Evolutionary conservation across 108 stramenopile species (phyloP).

Genomic region (Cyclotella kingstonii): DNA sequence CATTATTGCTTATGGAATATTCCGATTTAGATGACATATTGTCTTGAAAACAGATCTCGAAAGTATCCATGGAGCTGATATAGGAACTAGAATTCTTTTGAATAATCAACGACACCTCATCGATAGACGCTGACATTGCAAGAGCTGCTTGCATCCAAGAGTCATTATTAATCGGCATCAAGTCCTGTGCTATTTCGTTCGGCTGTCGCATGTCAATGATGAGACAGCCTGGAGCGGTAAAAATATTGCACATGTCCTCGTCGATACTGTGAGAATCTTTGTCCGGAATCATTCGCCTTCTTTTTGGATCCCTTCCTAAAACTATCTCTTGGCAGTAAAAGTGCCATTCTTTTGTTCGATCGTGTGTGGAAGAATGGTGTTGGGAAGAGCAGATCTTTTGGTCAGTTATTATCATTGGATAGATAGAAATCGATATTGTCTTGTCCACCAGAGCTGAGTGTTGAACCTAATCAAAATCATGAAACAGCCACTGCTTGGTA

Average conservation of each 20-base stretch:
- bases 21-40: not conserved
- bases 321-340: constrained; percentile 34
- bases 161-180: constrained; percentile 6
- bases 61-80: constrained; percentile 30
- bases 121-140: constrained; percentile 43
- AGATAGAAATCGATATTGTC: not conserved
- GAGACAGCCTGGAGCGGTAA: constrained; percentile 12
- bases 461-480: too few species aligned
- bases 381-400: too few species aligned
- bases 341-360: constrained; percentile 41
- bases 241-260: not conserved
- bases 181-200: not conserved
- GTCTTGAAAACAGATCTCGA: constrained; percentile 24
- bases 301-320: constrained; percentile 39
- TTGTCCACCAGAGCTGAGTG: too few species aligned
- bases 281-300: constrained; percentile 4
- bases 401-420: too few species aligned
- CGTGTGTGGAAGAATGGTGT: constrained; percentile 27
- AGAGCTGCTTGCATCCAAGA: constrained; percentile 39
- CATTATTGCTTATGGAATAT: constrained; percentile 55
- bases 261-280: constrained; percentile 6
- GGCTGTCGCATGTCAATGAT: constrained; percentile 12
- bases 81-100: constrained; percentile 25
- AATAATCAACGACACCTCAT: constrained; percentile 43
- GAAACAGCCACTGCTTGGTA: too few species aligned